Percentiles rank a stretch among this genome's conserved stretches.
phyloP scores from a whole-genome alignment of 140 eudicot genomes.

The Erigeron philadelphicus region DNA sequence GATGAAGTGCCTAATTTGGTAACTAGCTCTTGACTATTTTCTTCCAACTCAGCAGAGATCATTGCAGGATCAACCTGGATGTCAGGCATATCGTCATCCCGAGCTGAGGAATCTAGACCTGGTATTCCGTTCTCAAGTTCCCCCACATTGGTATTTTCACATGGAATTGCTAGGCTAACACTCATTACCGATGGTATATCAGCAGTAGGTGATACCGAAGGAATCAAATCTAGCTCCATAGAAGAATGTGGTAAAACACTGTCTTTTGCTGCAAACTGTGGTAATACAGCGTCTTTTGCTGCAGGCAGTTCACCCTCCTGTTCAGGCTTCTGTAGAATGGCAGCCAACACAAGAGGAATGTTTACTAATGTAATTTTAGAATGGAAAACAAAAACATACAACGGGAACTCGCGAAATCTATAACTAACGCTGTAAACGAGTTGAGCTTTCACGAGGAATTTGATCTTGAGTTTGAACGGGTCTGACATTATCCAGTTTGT shows the following conservation, averaged over 20 bases:
- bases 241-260: constrained; percentile 30
- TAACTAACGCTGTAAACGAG: background rate
- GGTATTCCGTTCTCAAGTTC: constrained; percentile 60
- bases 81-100: constrained; percentile 42
- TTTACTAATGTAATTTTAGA: constrained; percentile 13
- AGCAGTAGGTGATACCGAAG: constrained; percentile 31
- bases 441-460: background rate
- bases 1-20: constrained; percentile 39
- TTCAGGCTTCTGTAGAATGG: constrained; percentile 39
- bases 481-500: background rate
- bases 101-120: constrained; percentile 61
- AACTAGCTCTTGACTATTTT: constrained; percentile 49
- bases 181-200: constrained; percentile 30
- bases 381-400: background rate
- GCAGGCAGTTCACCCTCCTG: constrained; percentile 34
- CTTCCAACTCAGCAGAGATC: constrained; percentile 46
- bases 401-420: background rate
- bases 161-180: constrained; percentile 31
- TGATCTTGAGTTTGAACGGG: background rate
- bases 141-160: constrained; percentile 47
- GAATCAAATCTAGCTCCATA: constrained; percentile 28
- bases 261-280: constrained; percentile 25
- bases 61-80: constrained; percentile 30
- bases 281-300: constrained; percentile 31
- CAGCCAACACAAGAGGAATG: constrained; percentile 7